These are phyloP conservation scores for Grosmannia serpens DNA, from an alignment of 2,329 filamentous ascomycete genomes.

Conservation along the genomic window DNA sequence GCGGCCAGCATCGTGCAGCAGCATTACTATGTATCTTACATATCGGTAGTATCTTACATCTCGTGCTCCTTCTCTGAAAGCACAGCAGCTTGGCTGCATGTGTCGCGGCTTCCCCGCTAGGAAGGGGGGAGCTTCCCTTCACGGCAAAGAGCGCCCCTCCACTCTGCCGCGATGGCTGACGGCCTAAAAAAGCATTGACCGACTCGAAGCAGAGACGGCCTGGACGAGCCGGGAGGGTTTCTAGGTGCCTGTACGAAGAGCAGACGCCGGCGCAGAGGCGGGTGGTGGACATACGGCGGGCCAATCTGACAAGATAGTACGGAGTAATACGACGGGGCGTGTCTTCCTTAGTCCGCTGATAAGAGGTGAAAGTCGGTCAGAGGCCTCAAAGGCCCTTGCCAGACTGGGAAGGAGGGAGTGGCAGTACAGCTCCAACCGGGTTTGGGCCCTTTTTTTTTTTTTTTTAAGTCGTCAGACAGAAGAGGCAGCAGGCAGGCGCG, in stretches of 20 bases:
- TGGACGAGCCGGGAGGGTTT: too few species aligned
- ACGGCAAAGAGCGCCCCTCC: not conserved
- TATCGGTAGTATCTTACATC: not conserved
- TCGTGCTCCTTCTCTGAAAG: not conserved
- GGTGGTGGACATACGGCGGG: not conserved
- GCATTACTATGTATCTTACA: too few species aligned
- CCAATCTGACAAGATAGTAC: not conserved
- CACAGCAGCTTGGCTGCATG: not conserved
- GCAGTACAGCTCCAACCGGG: not conserved
- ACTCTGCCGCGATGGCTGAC: not conserved
- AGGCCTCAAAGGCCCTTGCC: not conserved
- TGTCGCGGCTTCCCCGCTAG: not conserved
- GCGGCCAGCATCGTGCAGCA: not conserved
- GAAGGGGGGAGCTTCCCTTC: not conserved
- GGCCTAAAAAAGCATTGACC: not conserved
- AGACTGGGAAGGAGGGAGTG: not conserved
- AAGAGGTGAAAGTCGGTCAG: not conserved
- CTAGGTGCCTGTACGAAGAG: too few species aligned
- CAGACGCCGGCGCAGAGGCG: not conserved
- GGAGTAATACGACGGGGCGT: not conserved
- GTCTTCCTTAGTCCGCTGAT: not conserved
- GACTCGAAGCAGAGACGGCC: too few species aligned
- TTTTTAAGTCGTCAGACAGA: not conserved
- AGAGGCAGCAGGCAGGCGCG: not conserved
- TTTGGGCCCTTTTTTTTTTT: not conserved